A percentile compares a stretch with the other conserved stretches of the same genome.
phyloP scores from a whole-genome alignment of 2,329 filamentous ascomycete species.

The Sordariomycetes sp. region DNA sequence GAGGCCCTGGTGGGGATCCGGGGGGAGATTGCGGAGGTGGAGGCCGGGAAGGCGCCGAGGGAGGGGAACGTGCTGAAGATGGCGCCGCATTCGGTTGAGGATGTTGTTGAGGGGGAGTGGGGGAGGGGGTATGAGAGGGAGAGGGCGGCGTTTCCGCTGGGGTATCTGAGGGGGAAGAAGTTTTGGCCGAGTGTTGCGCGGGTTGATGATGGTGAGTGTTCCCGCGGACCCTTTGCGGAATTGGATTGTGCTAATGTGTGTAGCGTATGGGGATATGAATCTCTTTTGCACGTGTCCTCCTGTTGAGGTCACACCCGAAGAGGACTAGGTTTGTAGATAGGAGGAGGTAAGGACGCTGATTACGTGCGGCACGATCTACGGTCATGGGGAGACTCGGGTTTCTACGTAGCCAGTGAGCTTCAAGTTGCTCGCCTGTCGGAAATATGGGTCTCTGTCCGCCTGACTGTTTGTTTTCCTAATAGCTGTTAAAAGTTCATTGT shows the following conservation, averaged over 20 bases:
- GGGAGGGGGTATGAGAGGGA: conserved; percentile 70
- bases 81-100: conserved; percentile 74
- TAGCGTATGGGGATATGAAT: conserved; percentile 83
- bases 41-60: conserved; percentile 64
- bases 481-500: no score
- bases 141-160: conserved; percentile 76
- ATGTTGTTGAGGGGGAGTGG: conserved; percentile 68
- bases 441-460: no score
- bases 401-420: no score
- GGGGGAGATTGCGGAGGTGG: conserved; percentile 71
- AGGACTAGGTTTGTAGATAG: not conserved
- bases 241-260: not conserved
- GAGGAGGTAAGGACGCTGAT: no score
- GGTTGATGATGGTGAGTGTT: conserved; percentile 54
- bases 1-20: conserved; percentile 83
- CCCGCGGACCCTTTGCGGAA: not conserved
- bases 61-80: conserved; percentile 81
- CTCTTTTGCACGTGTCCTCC: conserved; percentile 92
- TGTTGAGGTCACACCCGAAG: conserved; percentile 51
- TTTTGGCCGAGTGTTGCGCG: conserved; percentile 88
- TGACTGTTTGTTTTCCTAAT: no score
- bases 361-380: no score
- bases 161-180: conserved; percentile 85
- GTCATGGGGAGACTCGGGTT: no score
- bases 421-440: no score